These are phyloP conservation scores for Barnettozyma siamensis DNA, from an alignment of 805 yeast species.

Conservation along the genomic window DNA sequence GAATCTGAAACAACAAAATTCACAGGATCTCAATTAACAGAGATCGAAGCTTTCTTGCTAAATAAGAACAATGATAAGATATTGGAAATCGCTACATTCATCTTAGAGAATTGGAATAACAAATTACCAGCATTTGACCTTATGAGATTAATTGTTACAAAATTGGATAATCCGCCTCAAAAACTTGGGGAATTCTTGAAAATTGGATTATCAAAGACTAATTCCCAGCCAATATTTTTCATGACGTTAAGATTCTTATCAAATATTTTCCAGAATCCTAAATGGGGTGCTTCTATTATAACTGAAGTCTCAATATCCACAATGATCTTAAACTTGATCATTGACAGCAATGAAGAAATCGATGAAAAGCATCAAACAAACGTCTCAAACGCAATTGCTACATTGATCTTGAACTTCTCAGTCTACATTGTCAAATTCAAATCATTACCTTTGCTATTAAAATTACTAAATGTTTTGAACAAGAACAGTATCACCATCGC, in stretches of 20 bases:
- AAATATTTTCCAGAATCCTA: slow-evolving; percentile 43
- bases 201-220: slow-evolving; percentile 31
- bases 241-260: slow-evolving; percentile 51
- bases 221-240: slow-evolving; percentile 32
- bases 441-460: slow-evolving; percentile 25
- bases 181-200: slow-evolving; percentile 36
- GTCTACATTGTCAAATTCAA: slow-evolving; percentile 31
- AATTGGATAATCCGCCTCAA: slow-evolving; percentile 35
- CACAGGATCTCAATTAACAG: slow-evolving; percentile 26
- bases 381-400: slow-evolving; percentile 39
- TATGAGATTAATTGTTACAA: slow-evolving; percentile 43
- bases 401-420: slow-evolving; percentile 46
- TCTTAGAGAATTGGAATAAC: slow-evolving; percentile 42
- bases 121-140: slow-evolving; percentile 57
- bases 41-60: slow-evolving; percentile 29
- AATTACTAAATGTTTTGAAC: slow-evolving; percentile 27
- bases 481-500: slow-evolving; percentile 25
- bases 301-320: slow-evolving; percentile 36
- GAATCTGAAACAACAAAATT: slow-evolving; percentile 41
- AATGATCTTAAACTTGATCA: slow-evolving; percentile 26
- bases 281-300: slow-evolving; percentile 43
- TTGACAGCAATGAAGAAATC: slow-evolving; percentile 11
- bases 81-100: slow-evolving; percentile 31
- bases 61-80: slow-evolving; percentile 28
- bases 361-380: slow-evolving; percentile 19